These are phyloP conservation scores for Macroventuria anomochaeta DNA, from an alignment of 2,329 filamentous ascomycete genomes.

Conservation along the genomic window DNA sequence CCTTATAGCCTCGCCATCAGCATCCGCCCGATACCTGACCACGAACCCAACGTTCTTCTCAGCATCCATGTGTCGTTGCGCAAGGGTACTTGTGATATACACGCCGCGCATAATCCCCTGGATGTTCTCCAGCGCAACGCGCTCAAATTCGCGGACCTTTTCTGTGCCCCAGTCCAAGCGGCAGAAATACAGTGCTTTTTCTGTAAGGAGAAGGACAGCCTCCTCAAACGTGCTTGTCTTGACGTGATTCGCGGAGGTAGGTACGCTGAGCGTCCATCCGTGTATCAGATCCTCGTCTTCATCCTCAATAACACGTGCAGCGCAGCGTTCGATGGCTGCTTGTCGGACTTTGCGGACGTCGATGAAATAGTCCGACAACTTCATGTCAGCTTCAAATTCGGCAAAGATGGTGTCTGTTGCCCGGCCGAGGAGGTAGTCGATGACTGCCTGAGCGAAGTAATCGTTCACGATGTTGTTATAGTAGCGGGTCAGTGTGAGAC, in stretches of 20 bases:
- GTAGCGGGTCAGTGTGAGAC: constrained; percentile 81
- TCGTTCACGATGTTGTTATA: constrained; percentile 94
- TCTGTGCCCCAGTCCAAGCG: constrained; percentile 94
- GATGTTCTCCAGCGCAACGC: constrained; percentile 78
- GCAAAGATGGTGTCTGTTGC: constrained; percentile 85
- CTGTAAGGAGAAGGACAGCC: constrained; percentile 84
- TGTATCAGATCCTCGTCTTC: constrained; percentile 86
- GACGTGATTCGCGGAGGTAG: constrained; percentile 70
- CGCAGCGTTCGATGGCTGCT: constrained; percentile 86
- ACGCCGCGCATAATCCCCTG: constrained; percentile 77
- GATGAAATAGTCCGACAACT: constrained; percentile 88
- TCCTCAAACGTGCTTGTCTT: constrained; percentile 81
- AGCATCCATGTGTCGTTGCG: constrained; percentile 77
- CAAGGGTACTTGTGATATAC: constrained; percentile 89
- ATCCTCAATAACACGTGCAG: constrained; percentile 76
- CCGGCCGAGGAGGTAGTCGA: constrained; percentile 92
- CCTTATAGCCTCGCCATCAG: constrained; percentile 72
- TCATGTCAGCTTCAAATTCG: constrained; percentile 93
- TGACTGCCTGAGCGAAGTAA: constrained; percentile 93
- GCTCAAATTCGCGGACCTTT: constrained; percentile 91
- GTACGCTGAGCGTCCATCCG: constrained; percentile 87
- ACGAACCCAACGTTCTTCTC: constrained; percentile 83
- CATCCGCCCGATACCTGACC: constrained; percentile 75
- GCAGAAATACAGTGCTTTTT: constrained; percentile 84
- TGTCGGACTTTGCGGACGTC: constrained; percentile 85